Evolutionary conservation across 192 early-diverging fungal genomes (phyloP).

Genomic region (Phlyctochytrium planicorne): DNA sequence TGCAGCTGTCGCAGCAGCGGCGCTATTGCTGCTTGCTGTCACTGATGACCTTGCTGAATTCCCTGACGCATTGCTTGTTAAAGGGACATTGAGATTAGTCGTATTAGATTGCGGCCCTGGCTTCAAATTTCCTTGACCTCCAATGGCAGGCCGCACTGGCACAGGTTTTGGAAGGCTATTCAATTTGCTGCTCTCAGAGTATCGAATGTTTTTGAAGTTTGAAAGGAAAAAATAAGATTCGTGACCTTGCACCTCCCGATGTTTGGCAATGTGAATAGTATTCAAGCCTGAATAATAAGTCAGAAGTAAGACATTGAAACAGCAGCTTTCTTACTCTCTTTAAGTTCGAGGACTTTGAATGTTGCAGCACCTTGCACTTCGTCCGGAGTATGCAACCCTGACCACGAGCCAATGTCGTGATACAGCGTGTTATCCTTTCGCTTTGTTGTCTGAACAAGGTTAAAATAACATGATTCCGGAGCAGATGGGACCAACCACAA

Average conservation of each 20-base stretch:
- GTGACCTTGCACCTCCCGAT: not conserved
- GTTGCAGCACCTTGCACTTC: not conserved
- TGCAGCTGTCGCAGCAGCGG: too few relatives aligned
- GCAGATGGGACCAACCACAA: not conserved
- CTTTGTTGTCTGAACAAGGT: not conserved
- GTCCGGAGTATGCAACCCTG: not conserved
- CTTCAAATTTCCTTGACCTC: too few relatives aligned
- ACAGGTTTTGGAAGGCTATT: too few relatives aligned
- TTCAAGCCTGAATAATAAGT: not conserved
- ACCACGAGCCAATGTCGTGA: not conserved
- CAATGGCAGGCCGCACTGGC: too few relatives aligned
- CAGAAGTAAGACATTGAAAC: too few relatives aligned
- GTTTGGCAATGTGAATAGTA: not conserved
- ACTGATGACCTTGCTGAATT: not conserved
- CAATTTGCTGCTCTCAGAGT: too few relatives aligned
- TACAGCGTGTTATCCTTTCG: not conserved
- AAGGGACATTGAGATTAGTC: too few relatives aligned
- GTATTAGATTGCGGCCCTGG: too few relatives aligned
- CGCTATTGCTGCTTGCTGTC: too few relatives aligned
- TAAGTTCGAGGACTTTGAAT: not conserved
- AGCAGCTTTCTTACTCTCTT: too few relatives aligned
- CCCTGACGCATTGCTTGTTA: not conserved
- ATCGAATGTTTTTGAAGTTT: not conserved
- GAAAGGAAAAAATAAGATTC: conserved; percentile 1
- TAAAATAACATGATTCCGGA: too few relatives aligned